Base-by-base conservation (phyloP, 768 basidiomycete genomes). In the Tylopilus subfusipes region DNA sequence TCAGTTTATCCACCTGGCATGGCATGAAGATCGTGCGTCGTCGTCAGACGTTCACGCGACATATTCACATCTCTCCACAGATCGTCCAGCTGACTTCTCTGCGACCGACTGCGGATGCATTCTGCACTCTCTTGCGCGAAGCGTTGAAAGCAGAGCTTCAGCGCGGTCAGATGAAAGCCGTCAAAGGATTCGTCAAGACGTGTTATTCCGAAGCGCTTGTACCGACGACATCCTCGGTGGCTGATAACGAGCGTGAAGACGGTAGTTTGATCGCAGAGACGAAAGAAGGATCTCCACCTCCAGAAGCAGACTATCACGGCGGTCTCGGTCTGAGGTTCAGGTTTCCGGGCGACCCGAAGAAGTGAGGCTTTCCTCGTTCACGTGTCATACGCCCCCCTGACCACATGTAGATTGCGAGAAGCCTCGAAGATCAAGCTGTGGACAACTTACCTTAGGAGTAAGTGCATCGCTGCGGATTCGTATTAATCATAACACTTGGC, bases 401-500 rank as follows among this genome's bases (percentile, higher is more conserved):
- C 18, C 16, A 52, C 13, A 38, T 38, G 3, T 56, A 93, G 92
- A 72, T 75, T 96, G 46, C 82, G 91, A 19, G 93, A 96, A 73
- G 88, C 88, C 30, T 93, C 89, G 12, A 99, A 99, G 73, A 86
- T 96, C 61, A 97, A 97, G 72, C 79, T 98, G 16, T 99, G 96
- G 96, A 86, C 86, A 13, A 81, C 83, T 31, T 98, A 98, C 68
- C 78, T 98, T 21, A 78, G 79, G 63, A 76, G 93, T 95, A 63
- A 57, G 81, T 59, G 38, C 38, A 25, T 33, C 24, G 30, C 18
- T 55, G 33, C 9, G 6, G 39, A n/a, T 52, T 40, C 22, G 27
- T 45, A 44, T 50, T 58, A 45, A 59, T 50, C 50, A 52, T 56
- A 30, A 60, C 54, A 38, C 29, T 49, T 47, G 22, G 27, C 42